Conservation (phyloP, 2,329 filamentous ascomycete species). For the Moelleriella libera region DNA sequence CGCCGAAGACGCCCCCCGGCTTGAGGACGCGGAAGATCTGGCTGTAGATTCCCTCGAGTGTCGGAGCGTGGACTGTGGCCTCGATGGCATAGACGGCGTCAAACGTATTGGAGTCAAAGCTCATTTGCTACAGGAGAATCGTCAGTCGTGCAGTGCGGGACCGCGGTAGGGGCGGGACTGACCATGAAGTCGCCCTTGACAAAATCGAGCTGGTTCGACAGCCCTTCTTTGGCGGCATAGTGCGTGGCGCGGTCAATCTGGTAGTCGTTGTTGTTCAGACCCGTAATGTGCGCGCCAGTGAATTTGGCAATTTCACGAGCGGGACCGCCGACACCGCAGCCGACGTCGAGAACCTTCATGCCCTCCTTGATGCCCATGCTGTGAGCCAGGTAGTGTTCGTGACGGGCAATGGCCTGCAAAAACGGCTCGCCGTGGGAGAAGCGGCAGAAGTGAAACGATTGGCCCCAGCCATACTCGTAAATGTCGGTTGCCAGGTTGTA, state of each 20-base stretch:
- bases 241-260: constrained; percentile 87
- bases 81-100: constrained; percentile 96
- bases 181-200: constrained; percentile 97
- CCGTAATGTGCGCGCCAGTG: constrained; percentile 74
- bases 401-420: constrained; percentile 80
- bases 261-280: constrained; percentile 98
- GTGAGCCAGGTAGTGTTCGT: constrained; percentile 95
- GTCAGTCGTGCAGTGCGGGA: no score
- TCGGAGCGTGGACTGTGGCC: constrained; percentile 88
- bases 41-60: constrained; percentile 80
- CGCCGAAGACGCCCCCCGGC: constrained; percentile 87
- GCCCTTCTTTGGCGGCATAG: constrained; percentile 70
- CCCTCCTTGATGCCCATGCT: constrained; percentile 73
- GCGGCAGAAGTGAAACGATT: constrained; percentile 95
- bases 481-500: constrained; percentile 95
- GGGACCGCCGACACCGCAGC: constrained; percentile 91
- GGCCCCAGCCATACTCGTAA: constrained; percentile 94
- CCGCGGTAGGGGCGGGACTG: no score
- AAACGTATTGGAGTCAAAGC: constrained; percentile 81
- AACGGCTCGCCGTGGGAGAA: constrained; percentile 81
- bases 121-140: constrained; percentile 46
- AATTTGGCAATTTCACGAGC: constrained; percentile 96
- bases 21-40: constrained; percentile 93
- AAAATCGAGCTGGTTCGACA: constrained; percentile 68
- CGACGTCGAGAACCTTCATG: constrained; percentile 88